Evolutionary conservation across 345 rosid genomes (phyloP).

Genomic region (Raphanus raphanistrum): DNA sequence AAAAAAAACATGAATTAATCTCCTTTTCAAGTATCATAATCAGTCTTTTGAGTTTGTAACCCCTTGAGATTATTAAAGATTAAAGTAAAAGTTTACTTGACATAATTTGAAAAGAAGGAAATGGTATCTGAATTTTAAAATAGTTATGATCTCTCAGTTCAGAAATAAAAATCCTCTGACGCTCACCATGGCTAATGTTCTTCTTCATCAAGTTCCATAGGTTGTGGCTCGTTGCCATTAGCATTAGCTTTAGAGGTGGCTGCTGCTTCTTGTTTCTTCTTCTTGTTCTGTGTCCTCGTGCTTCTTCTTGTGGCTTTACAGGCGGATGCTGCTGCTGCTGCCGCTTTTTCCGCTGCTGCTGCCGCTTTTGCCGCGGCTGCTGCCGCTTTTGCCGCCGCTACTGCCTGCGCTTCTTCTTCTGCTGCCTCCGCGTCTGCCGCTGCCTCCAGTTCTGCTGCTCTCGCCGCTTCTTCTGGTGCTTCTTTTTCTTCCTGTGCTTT

Average conservation of each 20-base stretch:
- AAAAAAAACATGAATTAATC: background rate
- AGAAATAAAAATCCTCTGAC: background rate
- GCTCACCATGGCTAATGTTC: background rate
- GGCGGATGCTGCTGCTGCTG: background rate
- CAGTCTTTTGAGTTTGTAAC: background rate
- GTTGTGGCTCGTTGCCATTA: background rate
- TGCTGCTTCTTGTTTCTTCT: background rate
- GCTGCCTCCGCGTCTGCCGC: background rate
- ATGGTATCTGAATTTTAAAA: background rate
- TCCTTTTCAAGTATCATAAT: background rate
- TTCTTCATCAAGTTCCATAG: background rate
- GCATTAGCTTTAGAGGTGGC: background rate
- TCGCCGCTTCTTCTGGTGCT: background rate
- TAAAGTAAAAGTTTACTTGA: background rate
- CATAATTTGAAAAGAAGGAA: background rate
- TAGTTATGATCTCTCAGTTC: background rate
- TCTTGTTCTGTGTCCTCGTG: background rate
- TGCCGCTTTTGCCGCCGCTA: background rate
- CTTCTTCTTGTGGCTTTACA: background rate
- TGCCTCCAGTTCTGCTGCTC: background rate
- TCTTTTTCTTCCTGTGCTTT: background rate
- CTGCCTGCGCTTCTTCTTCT: background rate
- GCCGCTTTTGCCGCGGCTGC: background rate
- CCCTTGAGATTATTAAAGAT: background rate
- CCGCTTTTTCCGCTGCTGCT: background rate